phyloP scores from a whole-genome alignment of 768 basidiomycete genomes.

The Phylloporus sp. region DNA sequence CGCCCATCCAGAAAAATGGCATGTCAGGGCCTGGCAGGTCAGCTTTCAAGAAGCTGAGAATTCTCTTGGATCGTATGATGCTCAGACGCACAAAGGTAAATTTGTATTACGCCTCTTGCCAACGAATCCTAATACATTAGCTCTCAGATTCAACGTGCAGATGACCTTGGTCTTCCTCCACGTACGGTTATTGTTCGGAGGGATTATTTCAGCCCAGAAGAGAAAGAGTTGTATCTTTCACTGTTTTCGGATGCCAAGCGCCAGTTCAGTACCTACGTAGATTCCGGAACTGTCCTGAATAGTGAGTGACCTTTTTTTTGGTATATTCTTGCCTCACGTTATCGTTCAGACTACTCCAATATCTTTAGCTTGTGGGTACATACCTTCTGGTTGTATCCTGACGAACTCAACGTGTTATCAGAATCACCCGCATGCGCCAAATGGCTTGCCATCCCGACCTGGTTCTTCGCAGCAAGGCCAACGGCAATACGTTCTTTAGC shows the following conservation, averaged over 20 bases:
- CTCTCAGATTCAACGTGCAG: conserved; percentile 80
- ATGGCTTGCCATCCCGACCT: conserved; percentile 96
- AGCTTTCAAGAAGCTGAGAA: conserved; percentile 90
- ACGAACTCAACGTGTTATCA: conserved; percentile 24
- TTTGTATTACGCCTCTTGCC: neutral
- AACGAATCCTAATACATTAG: neutral
- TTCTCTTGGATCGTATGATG: conserved; percentile 93
- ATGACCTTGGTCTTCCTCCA: conserved; percentile 93
- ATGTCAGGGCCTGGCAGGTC: conserved; percentile 71
- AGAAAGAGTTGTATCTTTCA: conserved; percentile 90
- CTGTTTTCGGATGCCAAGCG: conserved; percentile 91
- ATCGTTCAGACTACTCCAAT: conserved; percentile 71
- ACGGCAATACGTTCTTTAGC: conserved; percentile 54
- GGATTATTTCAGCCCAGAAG: conserved; percentile 94
- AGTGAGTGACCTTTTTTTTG: conserved; percentile 48
- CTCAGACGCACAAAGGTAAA: conserved; percentile 78
- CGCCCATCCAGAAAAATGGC: conserved; percentile 90
- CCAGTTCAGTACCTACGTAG: conserved; percentile 86
- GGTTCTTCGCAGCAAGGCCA: conserved; percentile 82
- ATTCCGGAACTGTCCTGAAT: conserved; percentile 86
- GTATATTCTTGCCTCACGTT: conserved; percentile 4
- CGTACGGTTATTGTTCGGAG: conserved; percentile 81
- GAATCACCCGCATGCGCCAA: conserved; percentile 93
- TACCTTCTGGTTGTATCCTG: neutral
- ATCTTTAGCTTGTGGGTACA: conserved; percentile 69